Base-by-base conservation (phyloP, 2,329 filamentous ascomycete species). In the Aspergillus hortae region DNA sequence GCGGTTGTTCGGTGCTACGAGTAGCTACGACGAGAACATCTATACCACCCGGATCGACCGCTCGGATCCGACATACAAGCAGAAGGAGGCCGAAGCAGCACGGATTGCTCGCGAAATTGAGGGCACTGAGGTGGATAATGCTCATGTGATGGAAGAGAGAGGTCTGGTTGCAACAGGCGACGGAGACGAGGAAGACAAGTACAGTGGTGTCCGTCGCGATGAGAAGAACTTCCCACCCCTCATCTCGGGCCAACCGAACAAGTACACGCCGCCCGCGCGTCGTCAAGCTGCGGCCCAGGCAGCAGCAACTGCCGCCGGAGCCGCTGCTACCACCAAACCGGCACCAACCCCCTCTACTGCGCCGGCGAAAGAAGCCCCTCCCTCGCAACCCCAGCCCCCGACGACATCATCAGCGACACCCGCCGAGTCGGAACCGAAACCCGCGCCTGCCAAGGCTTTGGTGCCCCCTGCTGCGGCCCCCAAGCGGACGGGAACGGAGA, bases 21-120 rank as follows among this genome's bases (percentile, higher is more conserved):
- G 88, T 48, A 90, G 91, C 63, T 99, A 97, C 68, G 86, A 97
- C 65, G 94, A 97, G 73, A 91, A 89, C 61, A 84, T 94, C 41
- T 99, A 99, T 74, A 99, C 94, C 1, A 99, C 94, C 9, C 76
- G 83, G 38, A 95, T 99, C 65, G 85, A 99, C 72, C 90, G 86
- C 65, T 88, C 74, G 57, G 86, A 95, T 62, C 92, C 94, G 1
- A 80, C 87, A 49, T 96, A 95, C 72, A 86, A 83, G 57, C 84
- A 90, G 69, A 84, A 87, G 58, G 80, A 88, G 62, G 90, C 88
- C 3, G 82, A 86, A 33, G 94, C 92, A 2, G 90, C 92, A 19
- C 86, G 81, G 60, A 89, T 92, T 65, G 94, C 91, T 19, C 85
- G 89, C 54, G 92, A 97, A 70, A 99, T 99, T 61, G 90, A 96